Evolutionary conservation across 208 protist species (phyloP), one percentile per base, ranked within the genome.

Genomic region (Acanthamoeba healyi): DNA sequence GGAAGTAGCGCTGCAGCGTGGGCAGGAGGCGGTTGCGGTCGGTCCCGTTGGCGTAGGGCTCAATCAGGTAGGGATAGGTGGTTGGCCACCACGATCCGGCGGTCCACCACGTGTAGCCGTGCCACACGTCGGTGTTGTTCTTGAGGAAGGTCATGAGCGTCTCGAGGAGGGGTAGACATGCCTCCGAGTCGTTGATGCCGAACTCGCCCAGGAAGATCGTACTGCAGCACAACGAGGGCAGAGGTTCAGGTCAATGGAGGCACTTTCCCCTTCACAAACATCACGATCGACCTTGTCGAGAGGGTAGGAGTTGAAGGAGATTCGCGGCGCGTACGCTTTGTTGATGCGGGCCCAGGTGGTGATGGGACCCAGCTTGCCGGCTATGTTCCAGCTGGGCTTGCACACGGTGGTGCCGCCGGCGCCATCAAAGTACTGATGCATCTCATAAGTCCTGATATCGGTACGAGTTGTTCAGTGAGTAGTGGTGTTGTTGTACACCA

Each of bases 401-500:
- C 77, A 86, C n/a, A 86, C 77, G 77, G 77, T 40, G 3, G 2
- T 2, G 26, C 77, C 77, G n/a, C 77, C 46, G n/a, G 34, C 22
- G 46, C 46, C 46, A 29, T 86, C 77, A 12, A 86, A 86, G 77
- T 40, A 86, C 44, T 86, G 77, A 15, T 51, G 44, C 77, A 86
- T 86, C 44, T 86, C 77, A 9, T 61, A 54, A 5, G 17, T 46
- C 56, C 56, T 63, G 56, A 22, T 0, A 22, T 22, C 19, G 12
- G 19, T 26, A 29, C 7, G 1, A n/a, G 19, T 1, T 1, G 14
- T 51, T 51, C 46, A 51, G 0, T 1, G 0, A 63, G 56, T 0
- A 1, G 22, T 12, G 0, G 22, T 9, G 56, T 63, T 29, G 26
- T 12, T 63, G 1, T 1, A 9, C 54, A 3, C 54, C 10, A n/a